Base-by-base conservation (phyloP, 2,329 filamentous ascomycete species). In the Neobulgaria alba region DNA sequence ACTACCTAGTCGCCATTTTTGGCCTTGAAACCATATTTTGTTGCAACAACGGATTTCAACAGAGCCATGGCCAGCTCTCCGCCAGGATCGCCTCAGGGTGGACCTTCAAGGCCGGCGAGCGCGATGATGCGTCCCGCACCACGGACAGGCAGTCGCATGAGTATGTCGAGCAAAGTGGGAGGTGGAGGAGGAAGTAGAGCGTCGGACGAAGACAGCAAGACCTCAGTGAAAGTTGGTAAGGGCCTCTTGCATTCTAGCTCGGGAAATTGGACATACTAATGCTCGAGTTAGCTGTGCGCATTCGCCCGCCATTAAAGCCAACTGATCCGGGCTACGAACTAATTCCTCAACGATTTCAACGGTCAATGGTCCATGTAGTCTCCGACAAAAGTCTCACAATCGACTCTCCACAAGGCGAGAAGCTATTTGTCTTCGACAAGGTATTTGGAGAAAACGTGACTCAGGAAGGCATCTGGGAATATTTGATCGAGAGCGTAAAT, bases 221-320 rank as follows among this genome's bases (percentile, higher is more conserved):
- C 89, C 5, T 85, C 89, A 18, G 89, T 95, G 66, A 92, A 86
- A 90, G 89, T 95, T 61, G 89, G 89, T 95, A 76, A 56, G 88
- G 84, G 20, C 38, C 12, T 21, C 14, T 14, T 21, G 14, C 17
- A 38, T 33, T 10, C 29, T 17, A 7, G 15, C 32, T 10, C 14
- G 16, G 29, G 15, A 19, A 36, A n/a, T 26, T 12, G 39, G 9
- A 36, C 17, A 33, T 40, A 41, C 41, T 48, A 19, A 26, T 23
- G 14, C 31, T 26, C 33, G 45, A 33, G 42, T 15, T 61, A 96
- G 92, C 84, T 61, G 87, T 98, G 56, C 88, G 92, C 61, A 82
- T 96, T 36, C 86, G 92, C 55, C 92, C 92, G 36, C 82, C 90
- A 39, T 72, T 96, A 42, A 79, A 81, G 54, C 70, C 87, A 4